Conservation (phyloP, 768 basidiomycete genomes). For the Lactifluus subvellereus region DNA sequence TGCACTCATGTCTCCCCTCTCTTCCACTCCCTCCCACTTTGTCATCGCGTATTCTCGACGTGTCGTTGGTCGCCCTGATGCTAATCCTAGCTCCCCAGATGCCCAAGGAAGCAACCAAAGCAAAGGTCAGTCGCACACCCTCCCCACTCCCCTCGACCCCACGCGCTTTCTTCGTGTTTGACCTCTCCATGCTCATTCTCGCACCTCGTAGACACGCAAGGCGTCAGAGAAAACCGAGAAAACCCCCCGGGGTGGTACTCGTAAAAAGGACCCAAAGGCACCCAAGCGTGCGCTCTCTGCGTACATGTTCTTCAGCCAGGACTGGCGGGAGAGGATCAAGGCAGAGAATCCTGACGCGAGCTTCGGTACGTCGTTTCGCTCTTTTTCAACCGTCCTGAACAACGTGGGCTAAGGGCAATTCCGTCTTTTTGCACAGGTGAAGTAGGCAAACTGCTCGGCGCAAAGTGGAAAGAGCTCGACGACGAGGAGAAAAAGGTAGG, state of each 20-base stretch:
- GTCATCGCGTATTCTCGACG: constrained; percentile 33
- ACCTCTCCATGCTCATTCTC: constrained; percentile 16
- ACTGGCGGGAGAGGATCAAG: constrained; percentile 95
- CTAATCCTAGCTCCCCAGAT: constrained; percentile 44
- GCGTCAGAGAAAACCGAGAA: constrained; percentile 70
- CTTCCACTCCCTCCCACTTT: constrained; percentile 9
- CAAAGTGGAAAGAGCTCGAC: constrained; percentile 94
- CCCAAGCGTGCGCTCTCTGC: constrained; percentile 93
- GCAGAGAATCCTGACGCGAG: constrained; percentile 90
- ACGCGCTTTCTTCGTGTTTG: constrained; percentile 16
- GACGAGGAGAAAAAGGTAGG: constrained; percentile 87
- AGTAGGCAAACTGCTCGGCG: constrained; percentile 90
- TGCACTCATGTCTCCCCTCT: constrained; percentile 6
- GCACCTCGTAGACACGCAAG: constrained; percentile 51
- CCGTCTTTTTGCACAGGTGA: constrained; percentile 50
- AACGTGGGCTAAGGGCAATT: constrained; percentile 16
- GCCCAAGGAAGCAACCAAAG: constrained; percentile 72
- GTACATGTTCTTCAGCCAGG: constrained; percentile 99
- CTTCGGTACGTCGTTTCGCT: constrained; percentile 55
- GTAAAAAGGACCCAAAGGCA: constrained; percentile 75
- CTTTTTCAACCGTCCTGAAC: constrained; percentile 9
- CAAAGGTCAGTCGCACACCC: constrained; percentile 48
- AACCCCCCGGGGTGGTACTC: constrained; percentile 40
- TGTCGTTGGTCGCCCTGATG: constrained; percentile 37
- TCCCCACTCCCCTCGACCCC: constrained; percentile 16